Evolutionary conservation across 805 yeast species (phyloP), one percentile per base, ranked within the genome.

Genomic region (Scheffersomyces coipomensis): DNA sequence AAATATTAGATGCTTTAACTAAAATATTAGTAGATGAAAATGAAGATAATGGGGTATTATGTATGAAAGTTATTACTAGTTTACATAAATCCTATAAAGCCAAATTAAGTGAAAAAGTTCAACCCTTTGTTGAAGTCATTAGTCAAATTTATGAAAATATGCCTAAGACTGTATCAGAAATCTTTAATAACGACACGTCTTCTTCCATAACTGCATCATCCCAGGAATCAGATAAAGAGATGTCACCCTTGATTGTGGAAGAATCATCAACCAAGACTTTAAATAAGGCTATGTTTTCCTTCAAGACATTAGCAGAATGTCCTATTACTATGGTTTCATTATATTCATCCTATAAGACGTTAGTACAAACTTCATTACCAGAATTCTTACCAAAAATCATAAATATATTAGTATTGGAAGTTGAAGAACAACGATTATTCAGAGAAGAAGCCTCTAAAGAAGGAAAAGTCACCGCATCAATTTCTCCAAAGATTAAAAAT

Each of bases 261-360:
- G 68, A 71, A 11, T 70, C 66, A 23, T 75, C 71, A 6, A 45
- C 70, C 2, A 81, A 80, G 42, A 66, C 75, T 2, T 68, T 89
- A 38, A 75, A 75, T 32, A 77, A 75, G 45, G 84, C 96, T 4
- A 76, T 87, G 76, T 73, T 60, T 47, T 89, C 97, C 1, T 91
- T 93, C 73, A 90, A 89, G 57, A 88, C 91, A 11, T 74, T 93
- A 43, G 87, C 96, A 0, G 99, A 93, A 60, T 90, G 98, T 57
- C 99, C 99, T 8, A 91, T 93, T 29, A 89, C 96, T 3, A 85
- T 93, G 83, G 99, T 93, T 3, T 81, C 96, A 6, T 69, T 95
- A 37, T 88, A 88, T 52, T 86, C 96, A 1, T 81, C 96, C 0
- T 89, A 90, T 65, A 88, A 89, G 56, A 79, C 79, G 25, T 64